A percentile compares a stretch with the other conserved stretches of the same genome.
phyloP scores from a whole-genome alignment of 345 rosid genomes.

The Aquilaria malaccensis region DNA sequence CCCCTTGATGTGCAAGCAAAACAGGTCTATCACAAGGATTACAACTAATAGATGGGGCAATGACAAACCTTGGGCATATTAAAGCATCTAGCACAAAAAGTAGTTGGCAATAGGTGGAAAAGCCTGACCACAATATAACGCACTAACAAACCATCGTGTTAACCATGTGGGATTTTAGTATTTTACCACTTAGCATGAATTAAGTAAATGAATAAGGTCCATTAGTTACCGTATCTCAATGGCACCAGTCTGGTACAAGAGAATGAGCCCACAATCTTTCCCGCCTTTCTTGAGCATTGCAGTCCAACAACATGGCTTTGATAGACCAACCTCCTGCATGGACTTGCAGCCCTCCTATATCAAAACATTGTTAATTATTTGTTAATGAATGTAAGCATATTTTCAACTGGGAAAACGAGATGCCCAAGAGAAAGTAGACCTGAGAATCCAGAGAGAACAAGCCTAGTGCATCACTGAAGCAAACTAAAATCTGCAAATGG shows the following conservation, averaged over 20 bases:
- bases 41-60: too few relatives aligned
- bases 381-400: constrained; percentile 17
- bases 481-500: constrained; percentile 39
- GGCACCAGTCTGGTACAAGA: constrained; percentile 60
- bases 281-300: constrained; percentile 46
- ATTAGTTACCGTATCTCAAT: constrained; percentile 60
- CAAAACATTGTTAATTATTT: constrained; percentile 23
- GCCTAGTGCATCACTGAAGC: constrained; percentile 55
- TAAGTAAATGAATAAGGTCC: too few relatives aligned
- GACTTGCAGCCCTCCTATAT: constrained; percentile 48
- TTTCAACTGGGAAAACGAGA: constrained; percentile 8
- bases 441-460: constrained; percentile 53
- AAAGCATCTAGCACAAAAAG: too few relatives aligned
- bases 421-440: constrained; percentile 32
- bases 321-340: constrained; percentile 38
- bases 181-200: too few relatives aligned
- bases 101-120: too few relatives aligned
- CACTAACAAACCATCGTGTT: too few relatives aligned
- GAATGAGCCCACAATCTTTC: constrained; percentile 44
- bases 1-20: too few relatives aligned
- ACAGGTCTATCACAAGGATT: too few relatives aligned
- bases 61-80: too few relatives aligned
- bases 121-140: too few relatives aligned
- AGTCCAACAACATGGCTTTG: constrained; percentile 72
- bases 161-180: too few relatives aligned